These are phyloP conservation scores for Boeremia exigua DNA, from an alignment of 2,329 filamentous ascomycete genomes.

Conservation along the genomic window DNA sequence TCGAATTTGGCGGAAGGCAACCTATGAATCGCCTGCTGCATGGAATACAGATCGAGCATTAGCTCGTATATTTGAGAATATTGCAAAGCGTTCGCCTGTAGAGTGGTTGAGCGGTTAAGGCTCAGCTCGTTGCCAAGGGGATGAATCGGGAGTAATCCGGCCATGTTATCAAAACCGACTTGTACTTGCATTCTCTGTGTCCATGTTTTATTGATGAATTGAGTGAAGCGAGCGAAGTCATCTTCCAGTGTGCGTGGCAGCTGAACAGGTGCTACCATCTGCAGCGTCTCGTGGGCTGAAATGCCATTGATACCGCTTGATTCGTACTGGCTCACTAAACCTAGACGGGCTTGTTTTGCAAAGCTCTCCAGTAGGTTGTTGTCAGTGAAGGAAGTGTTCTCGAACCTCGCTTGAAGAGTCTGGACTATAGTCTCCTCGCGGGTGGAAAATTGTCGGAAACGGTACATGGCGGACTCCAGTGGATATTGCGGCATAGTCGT, in stretches of 20 bases:
- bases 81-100: slow-evolving; percentile 17
- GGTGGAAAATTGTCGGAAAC: slow-evolving; percentile 43
- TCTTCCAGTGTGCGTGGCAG: slow-evolving; percentile 2
- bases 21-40: slow-evolving; percentile 36
- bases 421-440: slow-evolving; percentile 11
- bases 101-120: slow-evolving; percentile 32
- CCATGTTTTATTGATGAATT: slow-evolving; percentile 42
- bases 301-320: slow-evolving; percentile 4
- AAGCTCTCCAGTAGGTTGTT: slow-evolving; percentile 37
- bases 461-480: slow-evolving; percentile 48
- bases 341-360: slow-evolving; percentile 31
- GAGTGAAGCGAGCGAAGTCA: slow-evolving; percentile 29
- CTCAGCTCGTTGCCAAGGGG: slow-evolving; percentile 55
- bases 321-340: slow-evolving; percentile 16
- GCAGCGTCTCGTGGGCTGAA: not conserved
- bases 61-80: slow-evolving; percentile 38
- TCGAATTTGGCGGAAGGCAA: slow-evolving; percentile 43
- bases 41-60: slow-evolving; percentile 37
- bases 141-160: slow-evolving; percentile 49
- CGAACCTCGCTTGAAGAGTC: slow-evolving; percentile 34
- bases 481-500: slow-evolving; percentile 31
- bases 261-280: not conserved
- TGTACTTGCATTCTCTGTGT: slow-evolving; percentile 17
- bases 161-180: slow-evolving; percentile 3
- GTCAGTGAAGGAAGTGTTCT: slow-evolving; percentile 47